Evolutionary conservation across 2,329 filamentous ascomycete species (phyloP).

Genomic region (Hypoxylon sp.): DNA sequence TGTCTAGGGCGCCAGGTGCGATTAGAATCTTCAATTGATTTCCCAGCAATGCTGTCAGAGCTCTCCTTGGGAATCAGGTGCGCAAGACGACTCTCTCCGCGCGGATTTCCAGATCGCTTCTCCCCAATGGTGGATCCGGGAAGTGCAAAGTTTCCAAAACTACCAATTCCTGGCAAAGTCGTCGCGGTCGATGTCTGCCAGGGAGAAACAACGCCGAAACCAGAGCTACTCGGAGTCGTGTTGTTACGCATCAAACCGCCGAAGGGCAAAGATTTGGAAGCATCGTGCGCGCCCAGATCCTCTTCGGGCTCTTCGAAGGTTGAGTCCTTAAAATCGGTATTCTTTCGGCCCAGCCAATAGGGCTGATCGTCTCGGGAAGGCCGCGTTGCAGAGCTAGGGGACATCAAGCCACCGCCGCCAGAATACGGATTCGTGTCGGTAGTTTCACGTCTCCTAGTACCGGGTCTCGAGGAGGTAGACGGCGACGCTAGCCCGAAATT

Average conservation of each 20-base stretch:
- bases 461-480: slow-evolving; percentile 75
- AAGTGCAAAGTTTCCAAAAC: slow-evolving; percentile 91
- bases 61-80: slow-evolving; percentile 85
- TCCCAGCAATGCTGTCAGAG: slow-evolving; percentile 69
- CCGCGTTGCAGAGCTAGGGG: slow-evolving; percentile 69
- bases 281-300: slow-evolving; percentile 46
- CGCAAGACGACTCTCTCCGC: slow-evolving; percentile 86
- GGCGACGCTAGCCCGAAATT: slow-evolving; percentile 80
- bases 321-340: slow-evolving; percentile 64
- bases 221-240: slow-evolving; percentile 60
- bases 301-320: slow-evolving; percentile 66
- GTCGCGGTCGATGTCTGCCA: slow-evolving; percentile 62
- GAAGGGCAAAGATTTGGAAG: slow-evolving; percentile 55
- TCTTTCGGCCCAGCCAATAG: slow-evolving; percentile 68
- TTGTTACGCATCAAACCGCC: slow-evolving; percentile 66
- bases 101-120: slow-evolving; percentile 77
- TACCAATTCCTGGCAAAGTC: slow-evolving; percentile 77
- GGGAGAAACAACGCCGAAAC: slow-evolving; percentile 59
- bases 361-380: slow-evolving; percentile 72
- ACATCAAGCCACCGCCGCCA: slow-evolving; percentile 63
- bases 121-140: slow-evolving; percentile 70
- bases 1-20: slow-evolving; percentile 70
- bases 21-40: slow-evolving; percentile 62
- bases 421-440: slow-evolving; percentile 73
- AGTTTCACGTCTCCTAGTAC: slow-evolving; percentile 85